Base-by-base conservation (phyloP, 305 asterid species). In the Fraxinus velutina region DNA sequence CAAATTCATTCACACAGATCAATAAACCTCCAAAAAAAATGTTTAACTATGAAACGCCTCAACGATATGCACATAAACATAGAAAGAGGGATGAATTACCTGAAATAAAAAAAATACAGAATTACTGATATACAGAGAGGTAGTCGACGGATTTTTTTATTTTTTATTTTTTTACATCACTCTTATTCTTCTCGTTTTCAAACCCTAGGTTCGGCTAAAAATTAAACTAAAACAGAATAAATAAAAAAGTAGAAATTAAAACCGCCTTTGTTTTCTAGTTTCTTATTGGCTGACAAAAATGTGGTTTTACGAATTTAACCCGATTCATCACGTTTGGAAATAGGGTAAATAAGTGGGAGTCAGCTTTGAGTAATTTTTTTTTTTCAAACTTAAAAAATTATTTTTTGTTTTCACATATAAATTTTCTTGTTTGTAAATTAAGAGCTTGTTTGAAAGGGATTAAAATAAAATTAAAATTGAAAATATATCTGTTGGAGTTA, bases 131-230 rank as follows among this genome's bases (percentile, higher is more conserved):
- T 21, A 78, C 77, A 80, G 44, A 76, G 79, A 78, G 84, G 47
- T 52, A 47, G 85, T 84, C 89, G 86, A 77, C 88, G 75, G 75
- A 83, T 83, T 36, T 62, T 50, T 66, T 73, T 52, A 9, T 22
- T 17, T 75, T 55, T 36, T 36, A 6, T 29, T 47, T 64, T 76
- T 29, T 52, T 62, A 22, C 33, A 27, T 24, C 55, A 30, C 44
- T 37, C 34, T 7, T 10, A 19, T 30, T 57, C 81, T 24, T 78
- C 78, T 47, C 55, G 13, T 60, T 74, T 76, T 47, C 62, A 75
- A 75, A 76, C 84, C 84, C 84, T 81, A 78, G 74, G 7, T 78
- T 68, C 39, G 21, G 10, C 75, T 5, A 70, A 30, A 24, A 70
- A 9, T 6, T 29, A 12, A 64, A 64, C n/a, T 27, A 55, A 32